Conservation (phyloP, 192 early-diverging fungal genomes). For the Coemansia sp. region DNA sequence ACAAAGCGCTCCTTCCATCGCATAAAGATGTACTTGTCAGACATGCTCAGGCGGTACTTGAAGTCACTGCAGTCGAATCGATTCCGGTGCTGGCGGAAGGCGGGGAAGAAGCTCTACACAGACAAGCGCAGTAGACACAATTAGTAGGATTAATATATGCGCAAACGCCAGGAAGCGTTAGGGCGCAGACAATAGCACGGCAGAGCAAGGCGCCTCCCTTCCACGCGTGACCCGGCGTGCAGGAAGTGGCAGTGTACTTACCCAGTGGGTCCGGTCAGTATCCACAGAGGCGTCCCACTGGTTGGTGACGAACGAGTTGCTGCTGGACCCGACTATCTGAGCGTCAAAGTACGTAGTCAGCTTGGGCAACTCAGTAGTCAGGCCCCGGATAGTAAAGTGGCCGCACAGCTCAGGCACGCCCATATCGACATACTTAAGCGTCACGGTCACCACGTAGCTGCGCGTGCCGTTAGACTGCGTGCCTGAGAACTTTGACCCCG, state of each 20-base stretch:
- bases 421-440: slow-evolving; percentile 64
- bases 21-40: slow-evolving; percentile 74
- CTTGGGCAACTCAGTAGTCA: slow-evolving; percentile 69
- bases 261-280: slow-evolving; percentile 73
- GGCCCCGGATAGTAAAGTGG: slow-evolving; percentile 72
- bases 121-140: background rate
- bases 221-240: background rate
- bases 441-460: slow-evolving; percentile 45
- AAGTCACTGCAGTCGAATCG: slow-evolving; percentile 44
- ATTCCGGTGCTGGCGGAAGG: slow-evolving; percentile 40
- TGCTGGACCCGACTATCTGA: slow-evolving; percentile 66
- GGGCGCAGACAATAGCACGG: background rate
- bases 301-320: slow-evolving; percentile 67
- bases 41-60: slow-evolving; percentile 51
- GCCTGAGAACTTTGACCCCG: slow-evolving; percentile 51
- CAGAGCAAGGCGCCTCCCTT: slow-evolving; percentile 1
- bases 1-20: slow-evolving; percentile 89
- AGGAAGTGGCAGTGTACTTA: slow-evolving; percentile 20
- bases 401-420: slow-evolving; percentile 68
- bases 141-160: slow-evolving; percentile 11
- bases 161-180: background rate
- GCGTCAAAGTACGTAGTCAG: slow-evolving; percentile 79
- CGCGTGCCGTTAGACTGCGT: slow-evolving; percentile 52
- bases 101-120: slow-evolving; percentile 53
- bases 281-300: slow-evolving; percentile 76